Evolutionary conservation across 192 early-diverging fungal species (phyloP).

Genomic region (Coemansia sp.): DNA sequence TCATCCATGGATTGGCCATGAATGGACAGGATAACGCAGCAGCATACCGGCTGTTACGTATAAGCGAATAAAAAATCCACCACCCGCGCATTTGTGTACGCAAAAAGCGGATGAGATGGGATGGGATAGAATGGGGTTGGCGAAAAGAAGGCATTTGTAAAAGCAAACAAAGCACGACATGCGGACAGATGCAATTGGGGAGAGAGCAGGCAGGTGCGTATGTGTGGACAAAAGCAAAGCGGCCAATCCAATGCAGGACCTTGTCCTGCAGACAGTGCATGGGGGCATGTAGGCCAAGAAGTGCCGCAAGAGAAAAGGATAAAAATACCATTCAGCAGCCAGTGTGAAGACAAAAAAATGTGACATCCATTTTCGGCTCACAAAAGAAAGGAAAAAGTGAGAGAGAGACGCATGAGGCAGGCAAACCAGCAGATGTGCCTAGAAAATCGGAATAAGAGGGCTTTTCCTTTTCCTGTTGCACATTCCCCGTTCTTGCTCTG

Average conservation of each 20-base stretch:
- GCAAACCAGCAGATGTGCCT: not conserved
- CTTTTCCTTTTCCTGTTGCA: not conserved
- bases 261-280: constrained; percentile 5
- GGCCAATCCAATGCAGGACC: constrained; percentile 5
- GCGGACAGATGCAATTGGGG: constrained; percentile 2
- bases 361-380: not conserved
- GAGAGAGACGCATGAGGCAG: not conserved
- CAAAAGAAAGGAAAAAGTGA: not conserved
- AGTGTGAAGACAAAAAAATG: not conserved
- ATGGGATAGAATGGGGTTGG: not conserved
- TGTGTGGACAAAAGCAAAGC: constrained; percentile 1
- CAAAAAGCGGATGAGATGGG: too few species aligned
- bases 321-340: constrained; percentile 2
- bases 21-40: not conserved
- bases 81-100: not conserved
- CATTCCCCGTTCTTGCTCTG: not conserved
- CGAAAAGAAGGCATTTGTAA: not conserved
- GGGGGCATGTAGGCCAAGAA: constrained; percentile 8
- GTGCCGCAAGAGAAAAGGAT: constrained; percentile 8
- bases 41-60: not conserved
- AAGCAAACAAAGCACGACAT: not conserved
- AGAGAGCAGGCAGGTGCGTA: not conserved
- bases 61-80: not conserved
- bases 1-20: not conserved
- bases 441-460: not conserved